Evolutionary conservation across 202 grass and related monocot species (phyloP), one percentile per base, ranked within the genome.

Genomic region (Panicum hallii): DNA sequence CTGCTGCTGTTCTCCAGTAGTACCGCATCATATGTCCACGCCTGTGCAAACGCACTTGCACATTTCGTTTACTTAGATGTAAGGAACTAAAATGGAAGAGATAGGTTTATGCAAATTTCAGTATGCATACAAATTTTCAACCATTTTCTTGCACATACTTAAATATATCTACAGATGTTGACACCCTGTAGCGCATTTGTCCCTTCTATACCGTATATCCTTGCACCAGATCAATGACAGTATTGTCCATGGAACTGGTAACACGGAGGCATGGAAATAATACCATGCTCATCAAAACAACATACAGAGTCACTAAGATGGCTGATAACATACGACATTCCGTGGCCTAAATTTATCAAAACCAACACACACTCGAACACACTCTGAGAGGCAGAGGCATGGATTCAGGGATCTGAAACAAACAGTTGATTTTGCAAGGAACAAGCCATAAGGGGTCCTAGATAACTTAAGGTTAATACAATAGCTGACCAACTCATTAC

Each of bases 241-340:
- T 57, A 75, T 62, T 48, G 28, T 19, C 55, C 20, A 20, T 64
- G 63, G 3, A 79, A 80, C 75, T 79, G 36, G 14, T 73, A 79
- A 41, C 45, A 79, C 68, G 48, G 68, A 46, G 14, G 23, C 22
- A 79, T 44, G 70, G 23, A 86, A 60, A 83, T 55, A 73, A 19
- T 70, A 60, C 6, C 5, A 46, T 74, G 41, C n/a, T 68, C 61
- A 52, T 80, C 68, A 15, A 81, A 52, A 75, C 12, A 75, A 32
- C 30, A 50, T 73, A 60, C 23, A 30, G 30, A 32, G 36, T 46
- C 7, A 3, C 15, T 49, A 79, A 22, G 66, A 73, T 41, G 15
- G 16, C 9, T 58, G 66, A 78, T 53, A 44, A 6, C 42, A 40
- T 45, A 54, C 81, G 12, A 6, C 6, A 45, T 63, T 34, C 5